Percentiles rank a stretch among this genome's conserved stretches.
These are phyloP conservation scores for Cryphonectria nitschkei DNA, from an alignment of 2,329 filamentous ascomycete genomes.

Conservation along the genomic window DNA sequence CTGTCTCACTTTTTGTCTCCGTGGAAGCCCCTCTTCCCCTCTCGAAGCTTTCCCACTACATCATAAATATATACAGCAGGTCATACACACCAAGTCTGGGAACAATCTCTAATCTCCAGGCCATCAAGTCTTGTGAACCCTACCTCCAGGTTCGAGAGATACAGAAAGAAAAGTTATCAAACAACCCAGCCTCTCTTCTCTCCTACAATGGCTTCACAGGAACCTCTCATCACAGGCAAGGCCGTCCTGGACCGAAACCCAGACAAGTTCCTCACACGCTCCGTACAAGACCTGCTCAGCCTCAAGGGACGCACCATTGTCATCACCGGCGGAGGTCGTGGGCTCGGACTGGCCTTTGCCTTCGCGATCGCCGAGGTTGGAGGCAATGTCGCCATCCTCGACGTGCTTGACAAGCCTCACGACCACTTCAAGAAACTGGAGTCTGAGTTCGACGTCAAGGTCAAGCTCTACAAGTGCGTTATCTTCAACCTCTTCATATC, in stretches of 20 bases:
- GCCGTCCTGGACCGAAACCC: neutral
- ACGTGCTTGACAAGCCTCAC: constrained; percentile 33
- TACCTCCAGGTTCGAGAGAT: too few species aligned
- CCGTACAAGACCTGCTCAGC: constrained; percentile 20
- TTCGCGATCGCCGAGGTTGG: constrained; percentile 53
- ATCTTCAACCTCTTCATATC: too few species aligned
- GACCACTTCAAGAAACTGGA: constrained; percentile 12
- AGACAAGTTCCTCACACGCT: constrained; percentile 7
- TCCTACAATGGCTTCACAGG: too few species aligned
- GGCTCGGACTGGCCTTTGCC: constrained; percentile 54
- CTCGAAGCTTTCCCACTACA: too few species aligned
- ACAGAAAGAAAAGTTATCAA: too few species aligned
- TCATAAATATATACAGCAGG: too few species aligned
- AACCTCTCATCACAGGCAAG: constrained; percentile 5
- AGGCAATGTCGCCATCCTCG: constrained; percentile 52
- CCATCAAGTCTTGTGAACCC: too few species aligned
- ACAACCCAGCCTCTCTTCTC: too few species aligned
- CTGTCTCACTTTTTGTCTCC: too few species aligned
- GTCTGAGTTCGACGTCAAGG: constrained; percentile 1
- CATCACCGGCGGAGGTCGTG: constrained; percentile 56
- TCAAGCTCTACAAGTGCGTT: neutral
- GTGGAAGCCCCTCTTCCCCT: too few species aligned
- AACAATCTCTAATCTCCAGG: too few species aligned
- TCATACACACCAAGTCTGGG: too few species aligned
- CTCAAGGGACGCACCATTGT: constrained; percentile 41